Conservation (phyloP, 495 filamentous ascomycete species). For the Aspergillus nidulans region DNA sequence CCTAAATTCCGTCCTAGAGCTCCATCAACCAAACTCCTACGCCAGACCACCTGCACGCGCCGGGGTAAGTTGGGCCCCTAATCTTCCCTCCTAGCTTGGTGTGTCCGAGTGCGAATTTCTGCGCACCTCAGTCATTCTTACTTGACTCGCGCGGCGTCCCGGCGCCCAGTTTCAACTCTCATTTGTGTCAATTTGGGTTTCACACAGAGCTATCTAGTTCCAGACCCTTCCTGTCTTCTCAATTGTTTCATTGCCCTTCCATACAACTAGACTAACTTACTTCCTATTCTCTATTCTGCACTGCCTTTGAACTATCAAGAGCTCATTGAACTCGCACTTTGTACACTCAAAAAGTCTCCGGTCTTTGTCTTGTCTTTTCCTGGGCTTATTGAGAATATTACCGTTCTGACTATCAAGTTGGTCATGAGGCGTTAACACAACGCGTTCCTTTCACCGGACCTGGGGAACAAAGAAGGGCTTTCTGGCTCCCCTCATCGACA, state of each 20-base stretch:
- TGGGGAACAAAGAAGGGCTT: constrained; percentile 7
- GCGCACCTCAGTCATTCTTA: neutral
- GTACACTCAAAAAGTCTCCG: neutral
- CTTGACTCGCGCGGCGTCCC: constrained; percentile 1
- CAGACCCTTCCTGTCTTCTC: neutral
- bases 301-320: neutral
- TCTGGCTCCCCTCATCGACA: constrained; percentile 1
- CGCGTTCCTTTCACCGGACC: neutral
- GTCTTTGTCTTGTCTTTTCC: neutral
- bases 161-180: neutral
- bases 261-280: neutral
- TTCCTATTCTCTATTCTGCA: neutral
- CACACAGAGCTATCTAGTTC: constrained; percentile 13
- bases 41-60: constrained; percentile 16
- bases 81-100: neutral
- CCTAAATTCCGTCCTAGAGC: constrained; percentile 21
- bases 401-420: neutral
- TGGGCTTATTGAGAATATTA: neutral
- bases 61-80: constrained; percentile 11
- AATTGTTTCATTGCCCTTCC: neutral
- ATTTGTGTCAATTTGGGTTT: constrained; percentile 4
- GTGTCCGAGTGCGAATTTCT: neutral
- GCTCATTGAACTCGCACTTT: neutral
- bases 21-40: constrained; percentile 20
- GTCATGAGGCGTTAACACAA: constrained; percentile 24